Base-by-base conservation (phyloP, 148 eudicot species). In the Vaccinium corymbosum region DNA sequence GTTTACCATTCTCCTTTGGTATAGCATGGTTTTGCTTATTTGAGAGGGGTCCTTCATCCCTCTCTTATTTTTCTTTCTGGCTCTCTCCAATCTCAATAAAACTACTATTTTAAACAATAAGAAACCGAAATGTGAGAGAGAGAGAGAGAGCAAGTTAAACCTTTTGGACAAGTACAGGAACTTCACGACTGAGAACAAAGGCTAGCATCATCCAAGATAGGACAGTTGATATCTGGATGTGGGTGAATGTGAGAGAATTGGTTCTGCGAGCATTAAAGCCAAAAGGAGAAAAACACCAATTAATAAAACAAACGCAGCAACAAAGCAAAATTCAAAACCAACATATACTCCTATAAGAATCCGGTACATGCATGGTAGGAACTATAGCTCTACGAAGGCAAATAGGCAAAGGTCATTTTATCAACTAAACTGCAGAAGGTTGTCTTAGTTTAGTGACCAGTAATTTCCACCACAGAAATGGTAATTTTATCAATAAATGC, bases 121-220 rank as follows among this genome's bases (percentile, higher is more conserved):
- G 46, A 42, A 42, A 42, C 46, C 46, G 46, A 42, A 42, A 38
- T 32, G 13, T 50, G 68, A 35, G 17, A 78, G 6, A 38, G 25
- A 51, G 16, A 0, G 25, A 83, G 46, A 50, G 52, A 85, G 52
- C 20, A 59, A 53, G 68, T 81, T 79, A 81, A 7, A 97, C 98
- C 97, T 94, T 97, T 84, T 92, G 92, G 86, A 90, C 83, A 75
- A 96, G 91, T 84, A 83, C 27, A 8, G 99, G 99, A 84, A 93
- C 85, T 88, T 96, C 98, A 83, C 94, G 95, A 85, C 91, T 89
- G 35, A 94, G 91, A 48, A 92, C 86, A 84, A 91, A 96, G 52
- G 98, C 89, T 56, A 87, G 88, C 88, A 68, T 91, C 84, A 96
- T 85, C 88, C 90, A 89, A 77, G 91, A 84, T 75, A 90, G 57